phyloP scores from a whole-genome alignment of 345 rosid species.

The Gossypium turneri region DNA sequence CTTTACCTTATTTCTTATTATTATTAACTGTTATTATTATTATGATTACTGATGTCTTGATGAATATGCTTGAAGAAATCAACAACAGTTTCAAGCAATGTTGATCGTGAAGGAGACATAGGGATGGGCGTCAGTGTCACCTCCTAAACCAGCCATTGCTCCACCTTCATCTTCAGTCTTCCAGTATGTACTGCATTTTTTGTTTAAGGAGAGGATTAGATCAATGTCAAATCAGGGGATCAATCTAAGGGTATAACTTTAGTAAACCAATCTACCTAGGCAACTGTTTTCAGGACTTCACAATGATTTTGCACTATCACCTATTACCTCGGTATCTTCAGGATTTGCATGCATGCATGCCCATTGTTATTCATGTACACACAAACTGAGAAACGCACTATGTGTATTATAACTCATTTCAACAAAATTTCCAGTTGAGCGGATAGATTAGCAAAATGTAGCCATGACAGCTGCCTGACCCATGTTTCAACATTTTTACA shows the following conservation, averaged over 20 bases:
- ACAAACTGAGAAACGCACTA: background rate
- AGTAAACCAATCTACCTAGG: background rate
- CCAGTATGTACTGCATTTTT: conserved; percentile 75
- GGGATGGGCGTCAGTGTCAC: conserved; percentile 72
- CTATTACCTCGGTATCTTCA: background rate
- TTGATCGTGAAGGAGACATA: conserved; percentile 96
- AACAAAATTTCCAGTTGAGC: background rate
- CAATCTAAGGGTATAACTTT: background rate
- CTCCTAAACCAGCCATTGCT: conserved; percentile 75
- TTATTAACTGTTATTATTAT: background rate
- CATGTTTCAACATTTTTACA: background rate
- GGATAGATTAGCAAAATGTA: background rate
- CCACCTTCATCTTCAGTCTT: conserved; percentile 85
- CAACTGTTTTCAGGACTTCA: background rate
- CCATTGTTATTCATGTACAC: background rate
- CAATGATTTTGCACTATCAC: background rate
- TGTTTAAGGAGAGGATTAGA: background rate
- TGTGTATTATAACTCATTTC: background rate
- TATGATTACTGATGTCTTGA: conserved; percentile 16
- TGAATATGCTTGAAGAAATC: conserved; percentile 16
- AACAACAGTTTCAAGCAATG: conserved; percentile 39
- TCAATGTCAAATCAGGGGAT: conserved; percentile 9
- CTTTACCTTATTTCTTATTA: conserved; percentile 20
- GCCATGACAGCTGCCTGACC: background rate
- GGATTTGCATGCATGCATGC: background rate